A percentile compares a stretch with the other conserved stretches of the same genome.
Conservation (phyloP, 371 early-diverging fungal genomes). For the Actinomucor elegans region DNA sequence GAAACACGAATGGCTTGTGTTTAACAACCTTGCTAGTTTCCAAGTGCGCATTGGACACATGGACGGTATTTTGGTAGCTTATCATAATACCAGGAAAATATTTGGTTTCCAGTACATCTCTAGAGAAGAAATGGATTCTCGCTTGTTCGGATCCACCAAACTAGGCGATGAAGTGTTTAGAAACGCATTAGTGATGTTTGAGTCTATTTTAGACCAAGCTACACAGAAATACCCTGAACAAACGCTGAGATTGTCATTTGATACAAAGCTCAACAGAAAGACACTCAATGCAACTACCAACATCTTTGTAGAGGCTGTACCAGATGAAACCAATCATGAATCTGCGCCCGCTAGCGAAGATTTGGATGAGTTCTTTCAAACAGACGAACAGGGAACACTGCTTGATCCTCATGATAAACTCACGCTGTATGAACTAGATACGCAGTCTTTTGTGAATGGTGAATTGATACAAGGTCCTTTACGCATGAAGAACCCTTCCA, state of each 20-base stretch:
- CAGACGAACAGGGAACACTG: background rate
- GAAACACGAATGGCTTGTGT: background rate
- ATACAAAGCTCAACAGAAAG: slow-evolving; percentile 16
- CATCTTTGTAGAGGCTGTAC: slow-evolving; percentile 43
- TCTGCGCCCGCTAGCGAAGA: background rate
- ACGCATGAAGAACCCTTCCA: background rate
- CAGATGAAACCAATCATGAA: background rate
- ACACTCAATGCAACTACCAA: slow-evolving; percentile 28
- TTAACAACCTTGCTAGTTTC: slow-evolving; percentile 50
- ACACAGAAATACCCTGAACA: slow-evolving; percentile 63
- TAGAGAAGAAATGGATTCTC: slow-evolving; percentile 81
- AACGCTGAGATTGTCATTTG: slow-evolving; percentile 46
- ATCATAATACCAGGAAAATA: slow-evolving; percentile 88
- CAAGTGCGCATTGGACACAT: slow-evolving; percentile 95
- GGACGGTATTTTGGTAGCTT: slow-evolving; percentile 95
- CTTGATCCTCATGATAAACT: slow-evolving; percentile 23
- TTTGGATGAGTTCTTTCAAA: slow-evolving; percentile 5
- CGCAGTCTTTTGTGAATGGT: slow-evolving; percentile 28
- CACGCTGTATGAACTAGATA: slow-evolving; percentile 19
- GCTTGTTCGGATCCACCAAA: slow-evolving; percentile 75
- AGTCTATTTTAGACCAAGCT: slow-evolving; percentile 61
- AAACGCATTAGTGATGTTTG: slow-evolving; percentile 59
- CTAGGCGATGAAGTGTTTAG: slow-evolving; percentile 77
- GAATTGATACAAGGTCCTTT: slow-evolving; percentile 11
- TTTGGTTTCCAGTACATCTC: slow-evolving; percentile 97